A percentile compares a stretch with the other conserved stretches of the same genome.
Conservation (phyloP, 495 filamentous ascomycete species). For the Usnea hakonensis region DNA sequence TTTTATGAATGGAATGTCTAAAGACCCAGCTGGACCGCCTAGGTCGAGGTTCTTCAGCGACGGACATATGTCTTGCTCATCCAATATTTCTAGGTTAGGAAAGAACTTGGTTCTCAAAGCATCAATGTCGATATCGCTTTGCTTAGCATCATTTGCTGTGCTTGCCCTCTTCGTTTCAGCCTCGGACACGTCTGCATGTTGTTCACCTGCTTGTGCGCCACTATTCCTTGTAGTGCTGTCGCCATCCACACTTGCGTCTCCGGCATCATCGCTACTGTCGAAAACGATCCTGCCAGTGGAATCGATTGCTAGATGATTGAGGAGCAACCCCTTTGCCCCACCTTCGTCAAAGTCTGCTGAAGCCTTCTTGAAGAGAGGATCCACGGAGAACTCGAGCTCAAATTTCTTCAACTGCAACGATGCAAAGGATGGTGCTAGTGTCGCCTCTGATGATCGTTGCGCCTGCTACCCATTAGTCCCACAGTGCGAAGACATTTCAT, state of each 20-base stretch:
- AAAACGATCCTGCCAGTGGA: constrained; percentile 88
- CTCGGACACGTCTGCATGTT: constrained; percentile 33
- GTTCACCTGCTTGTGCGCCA: constrained; percentile 21
- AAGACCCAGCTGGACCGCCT: constrained; percentile 70
- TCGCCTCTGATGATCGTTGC: constrained; percentile 84
- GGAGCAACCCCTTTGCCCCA: constrained; percentile 86
- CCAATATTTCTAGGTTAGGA: constrained; percentile 66
- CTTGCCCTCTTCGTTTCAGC: constrained; percentile 34
- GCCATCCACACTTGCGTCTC: constrained; percentile 48
- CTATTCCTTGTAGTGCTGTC: constrained; percentile 46
- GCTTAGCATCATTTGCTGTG: constrained; percentile 43
- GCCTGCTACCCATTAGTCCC: constrained; percentile 31
- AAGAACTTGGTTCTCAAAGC: constrained; percentile 75
- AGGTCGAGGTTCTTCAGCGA: constrained; percentile 89
- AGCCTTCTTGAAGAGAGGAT: constrained; percentile 97
- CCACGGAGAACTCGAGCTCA: constrained; percentile 92
- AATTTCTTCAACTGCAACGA: constrained; percentile 92
- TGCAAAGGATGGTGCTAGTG: constrained; percentile 78
- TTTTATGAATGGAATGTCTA: constrained; percentile 88
- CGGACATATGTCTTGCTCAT: constrained; percentile 86
- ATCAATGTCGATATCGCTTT: constrained; percentile 68
- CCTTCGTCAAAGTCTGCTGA: constrained; percentile 98
- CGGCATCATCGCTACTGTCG: constrained; percentile 89
- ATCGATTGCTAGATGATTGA: constrained; percentile 95
- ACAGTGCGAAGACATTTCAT: neutral